Conservation (phyloP, 177 flowering plant genomes). For the Vitis hybrid region DNA sequence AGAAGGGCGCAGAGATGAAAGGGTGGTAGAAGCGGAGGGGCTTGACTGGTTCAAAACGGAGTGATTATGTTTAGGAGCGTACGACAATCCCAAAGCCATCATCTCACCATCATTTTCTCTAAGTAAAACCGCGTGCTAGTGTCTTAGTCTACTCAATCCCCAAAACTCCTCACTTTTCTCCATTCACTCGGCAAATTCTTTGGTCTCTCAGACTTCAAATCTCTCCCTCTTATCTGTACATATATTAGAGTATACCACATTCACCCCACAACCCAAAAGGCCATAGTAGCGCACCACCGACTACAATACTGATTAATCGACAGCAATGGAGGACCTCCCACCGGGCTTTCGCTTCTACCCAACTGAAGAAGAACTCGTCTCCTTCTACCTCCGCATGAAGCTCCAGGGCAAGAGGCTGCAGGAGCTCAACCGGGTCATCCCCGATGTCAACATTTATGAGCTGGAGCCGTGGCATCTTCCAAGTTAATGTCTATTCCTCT, state of each 20-base stretch:
- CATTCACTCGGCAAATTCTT: background rate
- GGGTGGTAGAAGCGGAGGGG: background rate
- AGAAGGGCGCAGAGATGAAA: no score
- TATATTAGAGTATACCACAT: no score
- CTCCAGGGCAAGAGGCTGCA: constrained; percentile 27
- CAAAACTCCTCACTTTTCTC: background rate
- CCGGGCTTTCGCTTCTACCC: constrained; percentile 71
- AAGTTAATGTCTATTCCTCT: constrained; percentile 22
- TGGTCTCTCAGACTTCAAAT: no score
- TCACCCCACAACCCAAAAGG: no score
- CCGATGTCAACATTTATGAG: constrained; percentile 43
- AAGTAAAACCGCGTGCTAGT: constrained; percentile 29
- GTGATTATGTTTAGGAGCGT: no score
- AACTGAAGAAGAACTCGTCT: constrained; percentile 65
- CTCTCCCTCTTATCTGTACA: no score
- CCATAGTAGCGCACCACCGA: no score
- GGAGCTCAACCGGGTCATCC: constrained; percentile 45
- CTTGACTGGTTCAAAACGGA: constrained; percentile 15
- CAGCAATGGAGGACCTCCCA: constrained; percentile 25
- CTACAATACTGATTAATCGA: background rate
- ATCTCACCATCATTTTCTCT: background rate
- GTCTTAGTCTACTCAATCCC: constrained; percentile 4
- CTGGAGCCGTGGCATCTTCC: constrained; percentile 75
- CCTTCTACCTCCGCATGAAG: constrained; percentile 54
- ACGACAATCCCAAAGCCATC: no score